phyloP scores from a whole-genome alignment of 192 early-diverging fungal species.

The Podila clonocystis region DNA sequence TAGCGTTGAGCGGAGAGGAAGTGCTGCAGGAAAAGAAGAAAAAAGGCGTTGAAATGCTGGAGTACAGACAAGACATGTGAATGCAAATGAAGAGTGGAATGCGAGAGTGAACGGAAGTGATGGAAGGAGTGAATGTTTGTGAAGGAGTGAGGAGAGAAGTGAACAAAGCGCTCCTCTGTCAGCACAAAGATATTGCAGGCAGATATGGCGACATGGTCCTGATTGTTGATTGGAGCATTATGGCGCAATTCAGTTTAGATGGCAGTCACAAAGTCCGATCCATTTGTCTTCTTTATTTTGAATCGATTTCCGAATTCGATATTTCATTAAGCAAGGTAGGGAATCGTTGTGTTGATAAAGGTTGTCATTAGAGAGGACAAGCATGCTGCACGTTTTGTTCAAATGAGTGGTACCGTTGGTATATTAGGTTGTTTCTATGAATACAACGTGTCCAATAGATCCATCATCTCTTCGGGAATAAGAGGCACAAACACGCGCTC shows the following conservation, averaged over 20 bases:
- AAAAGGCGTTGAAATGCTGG: neutral
- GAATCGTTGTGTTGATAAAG: too few species aligned
- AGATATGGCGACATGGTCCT: neutral
- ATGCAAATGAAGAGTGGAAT: neutral
- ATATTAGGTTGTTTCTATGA: too few species aligned
- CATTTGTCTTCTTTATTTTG: neutral
- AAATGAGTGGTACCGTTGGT: too few species aligned
- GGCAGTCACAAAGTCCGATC: neutral
- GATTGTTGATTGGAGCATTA: neutral
- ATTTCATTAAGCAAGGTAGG: too few species aligned
- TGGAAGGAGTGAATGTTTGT: neutral
- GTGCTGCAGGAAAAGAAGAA: neutral
- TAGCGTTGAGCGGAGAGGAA: neutral
- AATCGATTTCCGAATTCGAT: neutral
- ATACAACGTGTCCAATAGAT: slow-evolving; percentile 13
- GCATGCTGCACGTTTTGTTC: too few species aligned
- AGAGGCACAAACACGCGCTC: slow-evolving; percentile 29
- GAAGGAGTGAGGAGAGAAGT: slow-evolving; percentile 1
- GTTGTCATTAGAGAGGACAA: too few species aligned
- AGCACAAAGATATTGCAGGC: neutral
- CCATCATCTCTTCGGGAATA: slow-evolving; percentile 43
- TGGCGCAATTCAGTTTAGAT: neutral
- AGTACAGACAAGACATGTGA: neutral
- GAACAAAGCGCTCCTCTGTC: neutral
- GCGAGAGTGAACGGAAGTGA: neutral